Evolutionary conservation across 2,329 filamentous ascomycete species (phyloP).

Genomic region (Penicillium sp.): DNA sequence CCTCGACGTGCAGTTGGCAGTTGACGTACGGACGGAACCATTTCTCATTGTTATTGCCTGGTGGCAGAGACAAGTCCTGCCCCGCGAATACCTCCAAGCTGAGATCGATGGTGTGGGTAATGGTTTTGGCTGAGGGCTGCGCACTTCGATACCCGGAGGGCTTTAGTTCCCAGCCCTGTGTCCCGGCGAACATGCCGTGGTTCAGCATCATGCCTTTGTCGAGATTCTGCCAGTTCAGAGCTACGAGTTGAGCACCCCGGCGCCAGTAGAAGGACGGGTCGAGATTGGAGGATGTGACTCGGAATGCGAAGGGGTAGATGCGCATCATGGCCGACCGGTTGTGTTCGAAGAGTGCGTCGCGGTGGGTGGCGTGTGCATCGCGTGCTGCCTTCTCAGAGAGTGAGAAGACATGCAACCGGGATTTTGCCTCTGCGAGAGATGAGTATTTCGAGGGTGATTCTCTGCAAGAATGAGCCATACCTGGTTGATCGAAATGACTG

Average conservation of each 20-base stretch:
- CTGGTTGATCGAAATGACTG: slow-evolving; percentile 62
- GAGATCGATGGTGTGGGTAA: slow-evolving; percentile 57
- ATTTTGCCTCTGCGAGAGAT: slow-evolving; percentile 38
- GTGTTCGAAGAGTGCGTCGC: slow-evolving; percentile 67
- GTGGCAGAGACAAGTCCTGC: slow-evolving; percentile 66
- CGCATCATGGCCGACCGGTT: slow-evolving; percentile 80
- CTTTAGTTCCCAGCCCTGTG: slow-evolving; percentile 80
- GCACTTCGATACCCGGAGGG: slow-evolving; percentile 62
- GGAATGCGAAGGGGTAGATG: slow-evolving; percentile 76
- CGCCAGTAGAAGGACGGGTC: slow-evolving; percentile 83
- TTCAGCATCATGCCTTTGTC: slow-evolving; percentile 96
- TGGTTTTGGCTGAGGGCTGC: slow-evolving; percentile 30
- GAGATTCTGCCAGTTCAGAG: slow-evolving; percentile 87
- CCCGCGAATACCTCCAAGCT: slow-evolving; percentile 69
- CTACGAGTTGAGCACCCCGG: slow-evolving; percentile 82
- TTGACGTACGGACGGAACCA: slow-evolving; percentile 70
- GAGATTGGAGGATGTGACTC: slow-evolving; percentile 78
- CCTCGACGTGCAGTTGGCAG: slow-evolving; percentile 76
- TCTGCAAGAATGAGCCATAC: slow-evolving; percentile 40
- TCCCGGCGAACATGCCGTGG: slow-evolving; percentile 80
- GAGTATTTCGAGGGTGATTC: neutral
- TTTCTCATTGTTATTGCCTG: slow-evolving; percentile 49
- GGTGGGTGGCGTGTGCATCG: slow-evolving; percentile 55
- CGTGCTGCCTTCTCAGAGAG: slow-evolving; percentile 60
- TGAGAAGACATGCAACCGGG: slow-evolving; percentile 61